Conservation (phyloP, 2,329 filamentous ascomycete species). For the Mariannaea sp. region DNA sequence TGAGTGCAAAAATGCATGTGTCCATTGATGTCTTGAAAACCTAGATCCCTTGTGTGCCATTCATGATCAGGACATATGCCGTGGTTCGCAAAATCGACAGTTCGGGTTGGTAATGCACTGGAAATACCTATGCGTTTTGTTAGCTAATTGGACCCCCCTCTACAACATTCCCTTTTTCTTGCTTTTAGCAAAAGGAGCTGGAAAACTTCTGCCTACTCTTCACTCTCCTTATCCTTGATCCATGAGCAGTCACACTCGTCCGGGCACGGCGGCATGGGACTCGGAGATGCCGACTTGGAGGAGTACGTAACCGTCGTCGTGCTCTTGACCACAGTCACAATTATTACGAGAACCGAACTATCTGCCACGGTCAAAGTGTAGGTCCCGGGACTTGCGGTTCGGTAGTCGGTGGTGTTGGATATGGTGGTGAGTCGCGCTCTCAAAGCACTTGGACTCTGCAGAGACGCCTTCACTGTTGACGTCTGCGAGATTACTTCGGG, state of each 20-base stretch:
- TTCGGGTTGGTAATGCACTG: conserved; percentile 43
- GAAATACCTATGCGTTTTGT: conserved; percentile 39
- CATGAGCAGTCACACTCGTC: conserved; percentile 36
- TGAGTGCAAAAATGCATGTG: too few relatives aligned
- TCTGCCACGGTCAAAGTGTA: conserved; percentile 30
- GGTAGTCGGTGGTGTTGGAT: conserved; percentile 26
- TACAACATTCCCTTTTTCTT: too few relatives aligned
- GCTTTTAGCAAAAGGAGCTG: too few relatives aligned
- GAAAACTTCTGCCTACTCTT: conserved; percentile 35
- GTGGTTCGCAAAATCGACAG: conserved; percentile 30
- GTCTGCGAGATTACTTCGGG: not conserved
- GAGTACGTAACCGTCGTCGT: not conserved
- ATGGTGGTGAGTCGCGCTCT: not conserved
- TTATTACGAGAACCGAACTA: conserved; percentile 26
- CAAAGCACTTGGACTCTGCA: not conserved
- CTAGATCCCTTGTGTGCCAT: too few relatives aligned
- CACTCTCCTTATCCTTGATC: conserved; percentile 35
- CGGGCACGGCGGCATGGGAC: conserved; percentile 17
- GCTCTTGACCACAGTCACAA: conserved; percentile 21
- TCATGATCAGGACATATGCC: too few relatives aligned
- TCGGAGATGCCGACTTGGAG: not conserved
- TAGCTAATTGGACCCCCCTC: too few relatives aligned
- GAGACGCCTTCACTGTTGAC: not conserved
- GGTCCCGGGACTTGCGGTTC: conserved; percentile 34
- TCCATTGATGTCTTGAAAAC: too few relatives aligned